Evolutionary conservation across 1,139 yeast species (phyloP).

Genomic region (Fermentozyma sake): DNA sequence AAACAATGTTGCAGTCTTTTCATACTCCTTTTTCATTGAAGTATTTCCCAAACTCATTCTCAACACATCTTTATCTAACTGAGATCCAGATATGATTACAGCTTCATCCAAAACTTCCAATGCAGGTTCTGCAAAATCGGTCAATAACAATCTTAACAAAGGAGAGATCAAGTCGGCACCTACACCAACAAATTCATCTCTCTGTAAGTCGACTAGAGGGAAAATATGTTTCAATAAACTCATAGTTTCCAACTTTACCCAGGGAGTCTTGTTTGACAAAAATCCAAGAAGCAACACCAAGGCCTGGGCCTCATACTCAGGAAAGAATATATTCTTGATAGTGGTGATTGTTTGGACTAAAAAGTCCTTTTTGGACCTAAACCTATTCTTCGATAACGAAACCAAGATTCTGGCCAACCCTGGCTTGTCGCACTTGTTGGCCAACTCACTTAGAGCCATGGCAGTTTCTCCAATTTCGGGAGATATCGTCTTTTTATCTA

Average conservation of each 20-base stretch:
- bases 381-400: slow-evolving; percentile 72
- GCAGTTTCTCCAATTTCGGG: slow-evolving; percentile 59
- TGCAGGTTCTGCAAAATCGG: slow-evolving; percentile 86
- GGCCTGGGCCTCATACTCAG: slow-evolving; percentile 68
- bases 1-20: slow-evolving; percentile 81
- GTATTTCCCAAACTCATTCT: slow-evolving; percentile 88
- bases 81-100: slow-evolving; percentile 80
- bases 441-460: slow-evolving; percentile 52
- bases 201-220: slow-evolving; percentile 70
- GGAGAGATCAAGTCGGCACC: slow-evolving; percentile 97
- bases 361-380: slow-evolving; percentile 86
- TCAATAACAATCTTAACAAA: slow-evolving; percentile 69
- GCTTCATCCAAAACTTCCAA: slow-evolving; percentile 87
- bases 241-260: slow-evolving; percentile 82
- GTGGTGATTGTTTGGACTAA: slow-evolving; percentile 74
- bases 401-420: slow-evolving; percentile 69
- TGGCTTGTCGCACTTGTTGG: slow-evolving; percentile 52
- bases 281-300: slow-evolving; percentile 74
- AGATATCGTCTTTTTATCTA: slow-evolving; percentile 51
- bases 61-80: slow-evolving; percentile 84
- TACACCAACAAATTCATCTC: slow-evolving; percentile 79
- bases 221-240: slow-evolving; percentile 67
- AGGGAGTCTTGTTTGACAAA: slow-evolving; percentile 66
- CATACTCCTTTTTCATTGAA: slow-evolving; percentile 74
- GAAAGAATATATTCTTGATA: slow-evolving; percentile 64